These are phyloP conservation scores for Parathielavia appendiculata DNA, from an alignment of 495 filamentous ascomycete genomes.

Conservation along the genomic window DNA sequence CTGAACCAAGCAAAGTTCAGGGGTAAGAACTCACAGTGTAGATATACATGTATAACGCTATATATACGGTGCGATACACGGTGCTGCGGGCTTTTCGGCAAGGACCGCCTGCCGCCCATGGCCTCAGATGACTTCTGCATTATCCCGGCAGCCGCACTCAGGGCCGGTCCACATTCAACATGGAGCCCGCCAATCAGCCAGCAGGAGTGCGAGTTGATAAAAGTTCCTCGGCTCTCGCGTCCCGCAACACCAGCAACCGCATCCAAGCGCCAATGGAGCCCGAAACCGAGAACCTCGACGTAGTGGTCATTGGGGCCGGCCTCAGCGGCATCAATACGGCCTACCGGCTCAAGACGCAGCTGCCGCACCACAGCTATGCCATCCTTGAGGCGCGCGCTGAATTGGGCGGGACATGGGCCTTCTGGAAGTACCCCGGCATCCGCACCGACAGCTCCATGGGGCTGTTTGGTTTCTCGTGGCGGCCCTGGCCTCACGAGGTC, in stretches of 20 bases:
- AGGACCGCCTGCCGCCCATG: no score
- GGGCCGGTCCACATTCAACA: no score
- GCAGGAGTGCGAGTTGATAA: no score
- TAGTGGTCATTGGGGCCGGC: slow-evolving; percentile 67
- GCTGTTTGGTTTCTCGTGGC: slow-evolving; percentile 64
- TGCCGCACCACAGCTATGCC: slow-evolving; percentile 52
- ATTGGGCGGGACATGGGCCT: slow-evolving; percentile 67
- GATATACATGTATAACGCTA: no score
- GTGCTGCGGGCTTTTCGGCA: no score
- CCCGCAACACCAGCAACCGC: neutral
- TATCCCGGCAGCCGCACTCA: no score
- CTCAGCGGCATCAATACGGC: slow-evolving; percentile 72
- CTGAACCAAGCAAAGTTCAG: no score
- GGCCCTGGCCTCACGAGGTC: slow-evolving; percentile 55
- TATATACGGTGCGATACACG: no score
- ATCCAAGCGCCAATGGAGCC: slow-evolving; percentile 3
- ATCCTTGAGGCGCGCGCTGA: slow-evolving; percentile 57
- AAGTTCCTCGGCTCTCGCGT: neutral
- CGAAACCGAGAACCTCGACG: slow-evolving; percentile 40
- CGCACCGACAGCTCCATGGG: slow-evolving; percentile 64
- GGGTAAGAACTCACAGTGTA: no score
- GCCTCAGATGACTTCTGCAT: no score
- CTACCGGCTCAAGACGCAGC: slow-evolving; percentile 59
- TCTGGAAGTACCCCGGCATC: slow-evolving; percentile 66
- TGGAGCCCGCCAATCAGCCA: no score